Percentiles rank a stretch among this genome's conserved stretches.
These are phyloP conservation scores for Vigna unguiculata DNA, from an alignment of 306 rosid species.

Conservation along the genomic window DNA sequence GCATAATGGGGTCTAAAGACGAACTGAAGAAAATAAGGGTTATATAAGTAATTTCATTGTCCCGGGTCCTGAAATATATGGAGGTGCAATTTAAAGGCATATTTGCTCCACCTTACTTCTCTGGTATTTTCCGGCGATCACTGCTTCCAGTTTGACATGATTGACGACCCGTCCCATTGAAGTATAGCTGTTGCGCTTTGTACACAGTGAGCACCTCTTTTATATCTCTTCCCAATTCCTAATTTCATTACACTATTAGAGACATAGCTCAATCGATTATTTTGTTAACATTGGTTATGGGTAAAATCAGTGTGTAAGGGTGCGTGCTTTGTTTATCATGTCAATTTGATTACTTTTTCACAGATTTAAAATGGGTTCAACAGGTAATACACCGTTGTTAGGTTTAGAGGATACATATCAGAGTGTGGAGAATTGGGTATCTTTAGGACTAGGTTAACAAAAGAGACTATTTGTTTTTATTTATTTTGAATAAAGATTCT, in stretches of 20 bases:
- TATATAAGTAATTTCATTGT: no score
- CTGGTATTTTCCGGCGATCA: not conserved
- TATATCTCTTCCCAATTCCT: not conserved
- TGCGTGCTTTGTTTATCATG: not conserved
- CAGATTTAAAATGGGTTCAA: not conserved
- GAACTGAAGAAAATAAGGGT: no score
- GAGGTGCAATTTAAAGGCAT: not conserved
- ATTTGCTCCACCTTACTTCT: not conserved
- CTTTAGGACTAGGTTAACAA: not conserved
- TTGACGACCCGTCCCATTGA: not conserved
- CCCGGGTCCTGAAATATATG: no score
- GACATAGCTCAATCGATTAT: not conserved
- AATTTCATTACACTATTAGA: not conserved
- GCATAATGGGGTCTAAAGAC: no score
- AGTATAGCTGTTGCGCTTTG: not conserved
- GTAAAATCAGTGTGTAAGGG: not conserved
- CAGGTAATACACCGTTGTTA: not conserved
- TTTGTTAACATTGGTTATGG: not conserved
- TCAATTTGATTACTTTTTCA: not conserved
- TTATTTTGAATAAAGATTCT: not conserved
- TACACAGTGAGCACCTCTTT: not conserved
- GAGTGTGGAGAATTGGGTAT: not conserved
- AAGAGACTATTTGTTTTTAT: not conserved
- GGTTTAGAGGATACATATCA: not conserved
- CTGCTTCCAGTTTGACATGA: not conserved